phyloP scores from a whole-genome alignment of 1,284 basidiomycete species.

The Ganoderma meredithae region DNA sequence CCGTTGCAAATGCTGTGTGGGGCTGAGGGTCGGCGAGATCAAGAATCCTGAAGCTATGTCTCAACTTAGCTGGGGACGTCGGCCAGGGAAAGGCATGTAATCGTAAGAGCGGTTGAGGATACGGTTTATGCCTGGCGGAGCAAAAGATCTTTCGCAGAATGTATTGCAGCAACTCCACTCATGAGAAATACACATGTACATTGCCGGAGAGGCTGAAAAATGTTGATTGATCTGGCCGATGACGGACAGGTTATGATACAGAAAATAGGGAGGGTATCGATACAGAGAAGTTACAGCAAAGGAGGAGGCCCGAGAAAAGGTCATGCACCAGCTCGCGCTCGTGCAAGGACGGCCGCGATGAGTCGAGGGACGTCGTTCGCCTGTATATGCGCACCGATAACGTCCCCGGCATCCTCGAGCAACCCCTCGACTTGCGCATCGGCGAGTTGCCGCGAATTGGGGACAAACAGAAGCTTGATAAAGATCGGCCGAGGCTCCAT shows the following conservation, averaged over 20 bases:
- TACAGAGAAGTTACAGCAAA: constrained; percentile 8
- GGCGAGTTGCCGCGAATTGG: constrained; percentile 69
- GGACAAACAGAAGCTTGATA: constrained; percentile 69
- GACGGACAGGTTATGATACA: not conserved
- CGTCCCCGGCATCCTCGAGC: constrained; percentile 63
- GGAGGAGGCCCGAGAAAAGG: not conserved
- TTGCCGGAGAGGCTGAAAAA: not conserved
- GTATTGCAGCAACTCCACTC: too few relatives aligned
- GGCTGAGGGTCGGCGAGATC: too few relatives aligned
- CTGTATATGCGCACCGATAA: constrained; percentile 68
- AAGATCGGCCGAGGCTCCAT: constrained; percentile 44
- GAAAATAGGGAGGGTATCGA: constrained; percentile 2
- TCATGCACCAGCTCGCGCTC: constrained; percentile 42
- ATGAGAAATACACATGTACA: too few relatives aligned
- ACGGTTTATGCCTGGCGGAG: too few relatives aligned
- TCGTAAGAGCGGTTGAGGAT: too few relatives aligned
- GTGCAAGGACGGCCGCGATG: constrained; percentile 67
- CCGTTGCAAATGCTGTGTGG: too few relatives aligned
- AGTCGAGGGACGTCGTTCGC: constrained; percentile 77
- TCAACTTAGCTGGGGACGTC: too few relatives aligned
- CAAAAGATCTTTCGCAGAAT: too few relatives aligned
- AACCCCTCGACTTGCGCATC: constrained; percentile 62
- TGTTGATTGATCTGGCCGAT: not conserved
- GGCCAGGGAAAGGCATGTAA: too few relatives aligned
- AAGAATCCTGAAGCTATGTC: too few relatives aligned